Evolutionary conservation across 495 filamentous ascomycete genomes (phyloP), one percentile per base, ranked within the genome.

Genomic region (Penicillium nucicola): DNA sequence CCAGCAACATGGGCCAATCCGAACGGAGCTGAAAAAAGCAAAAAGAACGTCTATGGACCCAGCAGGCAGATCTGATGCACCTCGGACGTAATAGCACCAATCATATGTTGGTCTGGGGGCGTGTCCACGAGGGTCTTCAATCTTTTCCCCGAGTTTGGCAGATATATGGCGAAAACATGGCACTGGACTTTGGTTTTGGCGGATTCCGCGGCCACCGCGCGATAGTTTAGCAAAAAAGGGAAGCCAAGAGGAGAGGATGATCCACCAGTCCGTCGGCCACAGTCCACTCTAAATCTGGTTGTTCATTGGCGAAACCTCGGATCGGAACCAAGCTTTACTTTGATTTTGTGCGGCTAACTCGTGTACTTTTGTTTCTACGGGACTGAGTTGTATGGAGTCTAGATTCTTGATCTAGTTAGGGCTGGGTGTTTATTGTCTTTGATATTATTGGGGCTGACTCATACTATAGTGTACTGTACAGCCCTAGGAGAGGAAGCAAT

Each of bases 241-340:
- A 50, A 63, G 53, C 53, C 57, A 57, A 60, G 60, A 45, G 49
- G 60, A 52, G 49, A 45, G 58, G 42, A 47, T 12, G 46, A 25
- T 58, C 58, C 58, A 62, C 55, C 8, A 28, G 37, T 31, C 22
- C 13, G 25, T 28, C 25, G 25, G 25, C 25, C 5, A 28, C 25
- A 28, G 25, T 28, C 25, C 25, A 28, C 25, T 28, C 6, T 28
- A 28, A 28, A 8, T 8, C 25, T 28, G 25, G 25, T 28, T 28
- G 25, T 28, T 28, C 25, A 28, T 28, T 28, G 25, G 25, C 7
- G 25, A 28, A 28, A 28, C 7, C 7, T 28, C 25, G 25, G 25
- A 28, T 28, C 25, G 25, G 25, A 28, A 28, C 25, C 25, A 28
- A 28, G 25, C 2, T 28, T 23, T 9, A 8, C 25, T 28, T 28